Base-by-base conservation (phyloP, 2,329 filamentous ascomycete genomes). In the Aspergillus sp. region DNA sequence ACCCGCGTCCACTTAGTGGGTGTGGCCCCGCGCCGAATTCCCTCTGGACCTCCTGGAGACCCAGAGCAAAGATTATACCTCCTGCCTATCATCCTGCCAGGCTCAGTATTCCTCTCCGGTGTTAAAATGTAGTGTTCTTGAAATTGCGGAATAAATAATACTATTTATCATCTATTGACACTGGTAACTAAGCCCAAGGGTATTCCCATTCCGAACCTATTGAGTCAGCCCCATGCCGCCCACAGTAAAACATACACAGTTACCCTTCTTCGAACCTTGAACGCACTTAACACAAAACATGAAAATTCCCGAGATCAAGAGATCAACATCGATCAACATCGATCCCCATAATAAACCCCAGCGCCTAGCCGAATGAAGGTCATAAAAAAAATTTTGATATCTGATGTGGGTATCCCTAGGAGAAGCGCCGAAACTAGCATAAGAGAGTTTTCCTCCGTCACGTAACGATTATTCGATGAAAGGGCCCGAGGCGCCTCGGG, bases 1-100 rank as follows among this genome's bases (percentile, higher is more conserved):
- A 55, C 64, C 65, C 67, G 12, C 35, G 35, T 37, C 15, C 14
- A 37, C 35, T 35, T 15, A 37, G 35, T 37, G 35, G 27, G 27
- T 37, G 35, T n/a, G 14, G 35, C 35, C 35, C 35, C 35, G 15
- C 15, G 15, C 12, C 15, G 5, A 37, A 31, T 31, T 31, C 27
- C 27, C 27, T 31, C 8, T 4, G 27, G 27, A 31, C 27, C 9
- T 9, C 27, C 7, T 31, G 27, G 8, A 31, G 27, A 31, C 27
- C 27, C 27, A 31, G 27, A 37, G 15, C 35, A n/a, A n/a, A 37
- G 35, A 37, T 14, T 37, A n/a, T 37, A n/a, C 14, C 35, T 37
- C 35, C 35, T 37, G 35, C 35, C 35, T 37, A 37, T 37, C 35
- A 37, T 37, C 35, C 35, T 37, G 35, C 35, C 6, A 11, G 27